Base-by-base conservation (phyloP, 2,329 filamentous ascomycete genomes). In the Aureobasidium sp. region DNA sequence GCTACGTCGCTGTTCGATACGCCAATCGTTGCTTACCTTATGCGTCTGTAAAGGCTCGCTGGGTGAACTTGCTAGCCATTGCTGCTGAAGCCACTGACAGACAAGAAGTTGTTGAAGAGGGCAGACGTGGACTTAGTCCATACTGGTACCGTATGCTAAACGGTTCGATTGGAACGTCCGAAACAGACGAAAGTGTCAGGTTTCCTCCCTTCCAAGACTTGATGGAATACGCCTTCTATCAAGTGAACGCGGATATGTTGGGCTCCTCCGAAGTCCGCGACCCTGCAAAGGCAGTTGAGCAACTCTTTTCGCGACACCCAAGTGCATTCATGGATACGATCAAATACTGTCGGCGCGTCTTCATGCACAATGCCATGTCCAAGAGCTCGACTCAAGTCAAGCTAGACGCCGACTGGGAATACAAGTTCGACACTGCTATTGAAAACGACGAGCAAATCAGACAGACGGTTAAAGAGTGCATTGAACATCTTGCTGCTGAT, bases 1-100 rank as follows among this genome's bases (percentile, higher is more conserved):
- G 90, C 8, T 94, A 92, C 74, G 87, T 90, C 22, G 87, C 87
- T 27, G 86, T 94, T 8, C 89, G 94, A 62, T 97, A 93, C 80
- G 90, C 91, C 12, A 97, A 97, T 70, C 83, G 90, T 56, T 96
- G 91, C 69, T 78, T 99, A 5, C 84, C 88, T 0, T 97, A 91
- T 68, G 81, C 81, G 22, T 91, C 96, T 69, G 81, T 90, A 11
- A 79, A 87, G 40, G 94, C 85, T 29, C 84, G 94, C 53, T 97
- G 91, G 90, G 89, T 97, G 50, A 85, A 97, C 71, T 83, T 97
- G 17, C 80, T 97, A 54, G 93, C 92, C 8, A 78, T 94, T 9
- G 85, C 84, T 17, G 86, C 86, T 14, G 81, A 81, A 3, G 74
- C 77, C 2, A 82, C 85, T 56, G 88, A 92, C 70, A 84, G 89